Evolutionary conservation across 352 stramenopile species (phyloP).

Genomic region (Thraustochytrium striatum): DNA sequence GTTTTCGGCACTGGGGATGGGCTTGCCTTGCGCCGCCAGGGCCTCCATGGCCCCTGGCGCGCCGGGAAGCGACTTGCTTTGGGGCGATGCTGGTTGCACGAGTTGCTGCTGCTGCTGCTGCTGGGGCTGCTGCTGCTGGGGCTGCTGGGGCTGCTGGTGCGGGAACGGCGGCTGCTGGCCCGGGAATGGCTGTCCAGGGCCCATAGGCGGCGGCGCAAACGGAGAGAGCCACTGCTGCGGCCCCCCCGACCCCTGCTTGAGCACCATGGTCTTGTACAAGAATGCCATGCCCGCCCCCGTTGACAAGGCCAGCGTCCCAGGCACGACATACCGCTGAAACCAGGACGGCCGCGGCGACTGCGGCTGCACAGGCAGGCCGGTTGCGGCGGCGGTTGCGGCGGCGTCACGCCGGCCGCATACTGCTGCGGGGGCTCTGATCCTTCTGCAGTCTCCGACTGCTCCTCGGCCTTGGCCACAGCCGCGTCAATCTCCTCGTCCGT

Average conservation of each 20-base stretch:
- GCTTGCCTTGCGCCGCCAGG: conserved; percentile 15
- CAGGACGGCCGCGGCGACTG: not conserved
- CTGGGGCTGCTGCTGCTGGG: not conserved
- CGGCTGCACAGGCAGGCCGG: not conserved
- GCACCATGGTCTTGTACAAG: conserved; percentile 42
- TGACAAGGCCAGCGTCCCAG: conserved; percentile 29
- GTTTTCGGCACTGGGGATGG: conserved; percentile 3
- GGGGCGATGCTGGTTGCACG: not conserved
- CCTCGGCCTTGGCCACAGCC: not conserved
- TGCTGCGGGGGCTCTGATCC: not conserved
- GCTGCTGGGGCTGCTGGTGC: conserved; percentile 13
- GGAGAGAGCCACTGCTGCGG: conserved; percentile 21
- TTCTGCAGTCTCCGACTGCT: not conserved
- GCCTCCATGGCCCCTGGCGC: conserved; percentile 37
- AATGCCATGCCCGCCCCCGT: conserved; percentile 30
- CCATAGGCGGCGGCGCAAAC: not conserved
- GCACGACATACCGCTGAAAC: conserved; percentile 26
- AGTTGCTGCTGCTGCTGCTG: conserved; percentile 15
- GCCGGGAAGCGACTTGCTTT: not conserved
- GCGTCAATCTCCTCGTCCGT: conserved; percentile 42
- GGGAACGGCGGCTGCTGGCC: not conserved
- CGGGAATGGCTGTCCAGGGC: too few species aligned
- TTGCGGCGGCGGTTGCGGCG: not conserved
- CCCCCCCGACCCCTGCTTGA: not conserved
- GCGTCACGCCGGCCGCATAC: not conserved